These are phyloP conservation scores for Hirsutella minnesotensis DNA, from an alignment of 2,329 filamentous ascomycete species.

Conservation along the genomic window DNA sequence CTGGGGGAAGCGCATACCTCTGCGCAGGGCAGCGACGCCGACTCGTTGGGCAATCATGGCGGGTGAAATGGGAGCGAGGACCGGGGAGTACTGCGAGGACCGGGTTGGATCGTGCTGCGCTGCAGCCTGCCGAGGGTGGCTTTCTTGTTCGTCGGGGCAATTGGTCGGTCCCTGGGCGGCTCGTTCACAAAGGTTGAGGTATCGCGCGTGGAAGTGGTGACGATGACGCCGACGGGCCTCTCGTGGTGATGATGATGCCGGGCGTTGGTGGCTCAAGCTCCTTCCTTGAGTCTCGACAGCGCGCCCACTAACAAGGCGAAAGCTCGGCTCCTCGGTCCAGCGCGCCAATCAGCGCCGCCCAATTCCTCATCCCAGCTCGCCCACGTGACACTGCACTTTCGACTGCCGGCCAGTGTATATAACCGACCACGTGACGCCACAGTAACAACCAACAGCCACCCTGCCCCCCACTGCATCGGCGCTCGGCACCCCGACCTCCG, in stretches of 20 bases:
- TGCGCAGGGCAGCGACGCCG: conserved; percentile 45
- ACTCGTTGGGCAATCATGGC: conserved; percentile 46
- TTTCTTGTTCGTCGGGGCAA: too few species aligned
- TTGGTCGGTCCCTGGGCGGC: too few species aligned
- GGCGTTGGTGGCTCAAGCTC: too few species aligned
- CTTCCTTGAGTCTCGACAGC: too few species aligned
- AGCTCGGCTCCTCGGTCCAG: conserved; percentile 32
- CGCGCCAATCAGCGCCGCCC: conserved; percentile 23
- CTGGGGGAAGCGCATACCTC: too few species aligned
- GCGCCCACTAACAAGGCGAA: too few species aligned
- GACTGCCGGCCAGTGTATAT: too few species aligned
- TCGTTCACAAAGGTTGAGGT: too few species aligned
- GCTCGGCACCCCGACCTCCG: not conserved
- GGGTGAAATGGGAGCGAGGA: conserved; percentile 1
- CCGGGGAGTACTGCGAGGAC: not conserved
- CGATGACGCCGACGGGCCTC: not conserved
- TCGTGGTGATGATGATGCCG: too few species aligned
- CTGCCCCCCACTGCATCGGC: not conserved
- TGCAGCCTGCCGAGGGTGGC: conserved; percentile 2
- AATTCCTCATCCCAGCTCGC: conserved; percentile 23
- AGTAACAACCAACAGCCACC: too few species aligned
- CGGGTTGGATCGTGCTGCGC: not conserved
- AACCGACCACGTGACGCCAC: not conserved
- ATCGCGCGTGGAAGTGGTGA: too few species aligned
- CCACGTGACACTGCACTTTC: conserved; percentile 14